Percentiles rank a stretch among this genome's conserved stretches.
Evolutionary conservation across 2,329 filamentous ascomycete species (phyloP).

Genomic region (Coniochaeta ligniaria): DNA sequence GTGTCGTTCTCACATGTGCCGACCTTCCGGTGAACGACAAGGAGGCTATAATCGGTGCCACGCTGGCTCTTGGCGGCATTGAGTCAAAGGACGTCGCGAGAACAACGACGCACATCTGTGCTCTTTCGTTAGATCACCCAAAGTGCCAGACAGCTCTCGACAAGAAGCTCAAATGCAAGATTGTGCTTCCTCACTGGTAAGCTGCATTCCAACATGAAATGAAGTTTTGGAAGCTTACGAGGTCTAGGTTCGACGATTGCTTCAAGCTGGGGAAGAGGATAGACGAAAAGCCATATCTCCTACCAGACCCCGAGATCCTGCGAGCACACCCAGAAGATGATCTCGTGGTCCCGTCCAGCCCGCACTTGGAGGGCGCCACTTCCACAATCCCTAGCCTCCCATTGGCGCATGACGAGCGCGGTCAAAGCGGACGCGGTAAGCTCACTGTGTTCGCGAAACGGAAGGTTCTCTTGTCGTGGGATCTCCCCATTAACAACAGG

Average conservation of each 20-base stretch:
- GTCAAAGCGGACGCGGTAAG: slow-evolving; percentile 32
- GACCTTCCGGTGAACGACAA: slow-evolving; percentile 81
- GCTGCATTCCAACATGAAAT: slow-evolving; percentile 10
- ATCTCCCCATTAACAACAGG: slow-evolving; percentile 63
- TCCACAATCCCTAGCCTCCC: slow-evolving; percentile 36
- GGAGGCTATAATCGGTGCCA: slow-evolving; percentile 85
- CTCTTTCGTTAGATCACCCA: slow-evolving; percentile 66
- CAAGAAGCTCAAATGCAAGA: slow-evolving; percentile 66
- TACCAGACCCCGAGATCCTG: slow-evolving; percentile 84
- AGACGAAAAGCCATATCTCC: slow-evolving; percentile 74
- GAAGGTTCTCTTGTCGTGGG: slow-evolving; percentile 67
- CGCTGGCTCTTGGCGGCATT: slow-evolving; percentile 81
- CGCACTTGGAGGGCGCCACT: slow-evolving; percentile 61
- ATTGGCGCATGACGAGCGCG: slow-evolving; percentile 25
- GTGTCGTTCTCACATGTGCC: slow-evolving; percentile 74
- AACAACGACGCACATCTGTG: slow-evolving; percentile 82
- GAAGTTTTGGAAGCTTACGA: too few relatives aligned
- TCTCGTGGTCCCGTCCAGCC: slow-evolving; percentile 48
- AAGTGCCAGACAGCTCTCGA: slow-evolving; percentile 57
- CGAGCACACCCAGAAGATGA: slow-evolving; percentile 46
- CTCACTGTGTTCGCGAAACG: slow-evolving; percentile 71
- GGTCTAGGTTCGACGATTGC: slow-evolving; percentile 84
- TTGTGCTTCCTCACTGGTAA: slow-evolving; percentile 86
- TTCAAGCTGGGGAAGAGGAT: slow-evolving; percentile 88
- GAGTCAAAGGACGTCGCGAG: slow-evolving; percentile 66